Conservation (phyloP, 306 rosid genomes). For the Inga leiocalycina region DNA sequence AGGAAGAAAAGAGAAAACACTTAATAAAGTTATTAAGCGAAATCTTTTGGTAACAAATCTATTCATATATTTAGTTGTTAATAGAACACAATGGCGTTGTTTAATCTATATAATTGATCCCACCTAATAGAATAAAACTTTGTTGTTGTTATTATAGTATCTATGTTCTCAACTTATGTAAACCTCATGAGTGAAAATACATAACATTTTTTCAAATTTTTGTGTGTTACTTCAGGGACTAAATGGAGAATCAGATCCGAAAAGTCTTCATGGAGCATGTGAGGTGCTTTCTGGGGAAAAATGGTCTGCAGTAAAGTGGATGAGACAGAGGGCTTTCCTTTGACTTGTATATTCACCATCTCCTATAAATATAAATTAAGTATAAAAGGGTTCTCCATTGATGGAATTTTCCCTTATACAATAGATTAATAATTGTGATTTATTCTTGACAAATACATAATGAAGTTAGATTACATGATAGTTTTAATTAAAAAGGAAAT, state of each 20-base stretch:
- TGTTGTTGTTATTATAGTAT: neutral
- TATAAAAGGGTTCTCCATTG: neutral
- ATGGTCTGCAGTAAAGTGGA: constrained; percentile 58
- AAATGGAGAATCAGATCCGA: constrained; percentile 47
- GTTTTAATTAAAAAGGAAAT: no score
- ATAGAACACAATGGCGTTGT: no score
- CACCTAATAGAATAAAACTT: no score
- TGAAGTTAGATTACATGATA: no score
- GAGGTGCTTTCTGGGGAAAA: constrained; percentile 49
- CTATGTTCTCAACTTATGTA: neutral
- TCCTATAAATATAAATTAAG: neutral
- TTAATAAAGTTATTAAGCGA: no score
- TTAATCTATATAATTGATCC: no score
- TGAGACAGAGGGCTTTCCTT: constrained; percentile 35
- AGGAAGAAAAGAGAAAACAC: no score
- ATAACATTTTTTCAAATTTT: neutral
- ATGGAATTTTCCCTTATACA: no score
- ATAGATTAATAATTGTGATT: neutral
- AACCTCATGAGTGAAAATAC: neutral
- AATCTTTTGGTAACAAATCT: no score
- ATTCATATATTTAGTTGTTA: no score
- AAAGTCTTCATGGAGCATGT: constrained; percentile 54
- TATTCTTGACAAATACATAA: no score
- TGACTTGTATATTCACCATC: neutral
- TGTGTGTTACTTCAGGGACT: constrained; percentile 43